Conservation (phyloP, 257 asterid species). For the Sherardia arvensis region DNA sequence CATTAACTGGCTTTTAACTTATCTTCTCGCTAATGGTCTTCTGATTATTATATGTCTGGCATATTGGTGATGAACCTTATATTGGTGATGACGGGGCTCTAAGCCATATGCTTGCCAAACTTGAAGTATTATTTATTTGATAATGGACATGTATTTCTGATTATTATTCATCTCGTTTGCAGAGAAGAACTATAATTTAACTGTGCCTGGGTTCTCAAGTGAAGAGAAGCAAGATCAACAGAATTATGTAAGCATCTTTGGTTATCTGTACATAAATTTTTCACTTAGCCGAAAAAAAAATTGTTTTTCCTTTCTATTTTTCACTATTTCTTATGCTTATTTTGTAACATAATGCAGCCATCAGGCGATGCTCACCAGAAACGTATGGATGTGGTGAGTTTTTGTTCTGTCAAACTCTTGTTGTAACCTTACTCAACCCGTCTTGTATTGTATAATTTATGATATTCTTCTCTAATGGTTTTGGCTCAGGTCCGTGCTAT, state of each 20-base stretch:
- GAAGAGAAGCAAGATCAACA: slow-evolving; percentile 52
- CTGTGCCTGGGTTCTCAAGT: slow-evolving; percentile 77
- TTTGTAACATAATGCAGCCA: slow-evolving; percentile 49
- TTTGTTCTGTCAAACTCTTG: neutral
- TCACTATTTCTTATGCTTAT: slow-evolving; percentile 10
- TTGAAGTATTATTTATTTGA: neutral
- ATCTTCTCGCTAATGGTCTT: neutral
- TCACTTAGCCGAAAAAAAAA: too few species aligned
- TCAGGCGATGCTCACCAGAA: slow-evolving; percentile 62
- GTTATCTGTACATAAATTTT: neutral
- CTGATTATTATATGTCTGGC: neutral
- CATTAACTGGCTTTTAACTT: neutral
- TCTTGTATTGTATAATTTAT: neutral
- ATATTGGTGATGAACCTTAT: neutral
- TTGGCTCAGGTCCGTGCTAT: slow-evolving; percentile 42
- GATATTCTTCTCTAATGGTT: slow-evolving; percentile 7
- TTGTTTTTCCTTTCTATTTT: neutral
- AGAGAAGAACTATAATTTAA: slow-evolving; percentile 86
- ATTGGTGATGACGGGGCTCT: neutral
- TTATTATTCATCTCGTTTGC: slow-evolving; percentile 21
- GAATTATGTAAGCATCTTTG: slow-evolving; percentile 42
- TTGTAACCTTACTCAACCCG: neutral
- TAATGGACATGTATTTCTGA: neutral
- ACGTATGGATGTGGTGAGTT: slow-evolving; percentile 77
- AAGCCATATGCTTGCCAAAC: neutral